Percentiles rank a stretch among this genome's conserved stretches.
These are phyloP conservation scores for Torrubiellomyces zombiae DNA, from an alignment of 2,329 filamentous ascomycete genomes.

Conservation along the genomic window DNA sequence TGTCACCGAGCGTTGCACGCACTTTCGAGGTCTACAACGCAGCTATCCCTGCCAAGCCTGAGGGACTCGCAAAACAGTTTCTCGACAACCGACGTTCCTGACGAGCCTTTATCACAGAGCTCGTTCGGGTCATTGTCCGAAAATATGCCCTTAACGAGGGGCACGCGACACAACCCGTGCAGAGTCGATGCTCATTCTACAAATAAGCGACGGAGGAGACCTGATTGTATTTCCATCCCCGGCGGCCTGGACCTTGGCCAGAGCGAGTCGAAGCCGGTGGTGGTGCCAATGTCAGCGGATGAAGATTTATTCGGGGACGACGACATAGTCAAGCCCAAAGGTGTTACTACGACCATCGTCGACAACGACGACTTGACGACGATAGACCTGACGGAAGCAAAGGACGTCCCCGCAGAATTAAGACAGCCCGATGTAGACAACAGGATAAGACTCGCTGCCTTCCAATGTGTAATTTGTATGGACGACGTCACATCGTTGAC, in stretches of 20 bases:
- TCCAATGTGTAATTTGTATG: constrained; percentile 54
- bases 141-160: constrained; percentile 10
- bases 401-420: constrained; percentile 26
- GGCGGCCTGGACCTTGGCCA: too few relatives aligned
- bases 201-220: constrained; percentile 13
- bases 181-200: constrained; percentile 3
- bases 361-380: constrained; percentile 13
- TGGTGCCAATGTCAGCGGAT: constrained; percentile 3
- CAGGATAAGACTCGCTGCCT: constrained; percentile 33
- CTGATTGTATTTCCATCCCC: constrained; percentile 1
- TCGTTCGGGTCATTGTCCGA: constrained; percentile 13
- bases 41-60: constrained; percentile 5
- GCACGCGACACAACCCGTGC: not conserved
- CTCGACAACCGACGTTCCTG: constrained; percentile 13
- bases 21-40: constrained; percentile 8
- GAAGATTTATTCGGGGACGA: constrained; percentile 14
- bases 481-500: constrained; percentile 41
- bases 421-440: constrained; percentile 29
- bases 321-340: too few relatives aligned
- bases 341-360: constrained; percentile 4
- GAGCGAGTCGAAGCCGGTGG: constrained; percentile 1
- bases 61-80: constrained; percentile 11
- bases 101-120: constrained; percentile 10
- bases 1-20: constrained; percentile 7
- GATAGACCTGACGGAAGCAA: constrained; percentile 22